Percentiles rank a stretch among this genome's conserved stretches.
These are phyloP conservation scores for Colletotrichum ledebouriae DNA, from an alignment of 2,329 filamentous ascomycete genomes.

Conservation along the genomic window DNA sequence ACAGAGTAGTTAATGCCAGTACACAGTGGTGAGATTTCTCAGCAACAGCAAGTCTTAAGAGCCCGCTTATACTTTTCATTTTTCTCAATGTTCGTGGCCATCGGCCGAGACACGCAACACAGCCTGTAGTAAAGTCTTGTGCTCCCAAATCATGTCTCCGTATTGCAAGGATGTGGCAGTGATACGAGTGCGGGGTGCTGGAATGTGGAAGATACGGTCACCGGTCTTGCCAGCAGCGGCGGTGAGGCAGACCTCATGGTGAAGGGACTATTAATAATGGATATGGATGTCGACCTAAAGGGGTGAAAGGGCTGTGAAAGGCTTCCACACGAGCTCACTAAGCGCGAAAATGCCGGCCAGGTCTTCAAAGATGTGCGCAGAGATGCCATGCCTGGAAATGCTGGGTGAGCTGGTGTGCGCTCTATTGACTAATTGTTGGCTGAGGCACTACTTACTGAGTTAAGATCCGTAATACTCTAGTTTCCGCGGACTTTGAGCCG, in stretches of 20 bases:
- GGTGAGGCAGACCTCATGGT: slow-evolving; percentile 1
- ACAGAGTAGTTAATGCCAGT: background rate
- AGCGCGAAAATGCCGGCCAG: background rate
- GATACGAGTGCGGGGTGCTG: background rate
- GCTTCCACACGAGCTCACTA: background rate
- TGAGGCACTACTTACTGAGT: background rate
- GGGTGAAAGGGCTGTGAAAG: background rate
- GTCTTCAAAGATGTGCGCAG: background rate
- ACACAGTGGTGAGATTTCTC: background rate
- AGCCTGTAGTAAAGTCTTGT: background rate
- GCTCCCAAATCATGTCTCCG: background rate
- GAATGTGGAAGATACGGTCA: background rate
- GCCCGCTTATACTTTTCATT: background rate
- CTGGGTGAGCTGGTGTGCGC: background rate
- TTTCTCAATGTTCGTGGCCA: accelerated
- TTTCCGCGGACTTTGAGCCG: background rate
- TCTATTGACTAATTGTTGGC: background rate
- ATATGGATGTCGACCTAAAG: background rate
- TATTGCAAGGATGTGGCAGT: background rate
- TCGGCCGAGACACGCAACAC: background rate
- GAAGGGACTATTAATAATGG: background rate
- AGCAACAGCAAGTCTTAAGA: background rate
- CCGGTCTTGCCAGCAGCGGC: background rate
- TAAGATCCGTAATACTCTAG: background rate
- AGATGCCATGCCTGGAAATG: background rate